Conservation (phyloP, 1,139 yeast species). For the Tardiomyces depauwii region DNA sequence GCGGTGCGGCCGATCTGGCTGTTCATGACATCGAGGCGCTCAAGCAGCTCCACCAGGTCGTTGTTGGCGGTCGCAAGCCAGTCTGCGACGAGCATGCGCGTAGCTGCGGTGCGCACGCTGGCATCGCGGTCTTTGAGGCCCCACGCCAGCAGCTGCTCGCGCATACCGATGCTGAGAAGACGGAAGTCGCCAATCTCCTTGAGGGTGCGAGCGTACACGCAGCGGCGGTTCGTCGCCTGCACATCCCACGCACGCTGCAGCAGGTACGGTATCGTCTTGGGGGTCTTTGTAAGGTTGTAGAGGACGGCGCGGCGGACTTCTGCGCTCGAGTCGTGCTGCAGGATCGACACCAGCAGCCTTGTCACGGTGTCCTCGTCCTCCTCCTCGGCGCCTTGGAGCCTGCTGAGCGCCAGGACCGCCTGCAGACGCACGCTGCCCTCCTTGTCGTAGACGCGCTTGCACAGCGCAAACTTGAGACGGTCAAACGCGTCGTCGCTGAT, state of each 20-base stretch:
- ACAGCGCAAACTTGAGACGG: conserved; percentile 48
- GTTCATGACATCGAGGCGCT: conserved; percentile 54
- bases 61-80: conserved; percentile 68
- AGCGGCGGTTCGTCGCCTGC: conserved; percentile 58
- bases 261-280: conserved; percentile 44
- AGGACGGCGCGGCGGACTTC: conserved; percentile 86
- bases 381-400: conserved; percentile 56
- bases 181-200: conserved; percentile 61
- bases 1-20: conserved; percentile 51
- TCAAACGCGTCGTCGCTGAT: conserved; percentile 65
- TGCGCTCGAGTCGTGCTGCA: conserved; percentile 72
- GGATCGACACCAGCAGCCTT: conserved; percentile 38
- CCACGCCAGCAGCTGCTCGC: conserved; percentile 66
- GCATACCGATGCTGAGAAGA: conserved; percentile 42
- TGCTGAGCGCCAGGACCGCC: conserved; percentile 69
- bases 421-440: conserved; percentile 72
- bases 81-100: conserved; percentile 50
- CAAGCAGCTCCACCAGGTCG: conserved; percentile 62
- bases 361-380: conserved; percentile 35
- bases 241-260: conserved; percentile 78
- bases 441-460: conserved; percentile 60
- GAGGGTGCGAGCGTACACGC: conserved; percentile 58
- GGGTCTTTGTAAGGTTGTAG: conserved; percentile 50
- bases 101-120: conserved; percentile 60
- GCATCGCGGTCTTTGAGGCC: conserved; percentile 84